Percentiles rank a stretch among this genome's conserved stretches.
Conservation (phyloP, 2,329 filamentous ascomycete genomes). For the Botrytis squamosa region DNA sequence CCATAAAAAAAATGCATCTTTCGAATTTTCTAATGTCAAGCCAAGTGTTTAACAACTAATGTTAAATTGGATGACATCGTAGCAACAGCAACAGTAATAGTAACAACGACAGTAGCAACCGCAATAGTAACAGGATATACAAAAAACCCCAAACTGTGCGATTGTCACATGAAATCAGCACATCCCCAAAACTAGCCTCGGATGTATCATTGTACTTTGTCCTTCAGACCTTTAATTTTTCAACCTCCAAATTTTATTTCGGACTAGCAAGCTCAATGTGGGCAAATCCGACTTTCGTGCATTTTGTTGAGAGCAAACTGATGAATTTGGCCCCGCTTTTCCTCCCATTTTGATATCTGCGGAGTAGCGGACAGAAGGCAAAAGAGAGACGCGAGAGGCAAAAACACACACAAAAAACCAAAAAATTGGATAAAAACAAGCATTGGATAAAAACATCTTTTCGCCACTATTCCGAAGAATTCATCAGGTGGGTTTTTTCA, state of each 20-base stretch:
- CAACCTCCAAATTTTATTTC: neutral
- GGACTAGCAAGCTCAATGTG: slow-evolving; percentile 7
- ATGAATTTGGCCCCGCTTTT: neutral
- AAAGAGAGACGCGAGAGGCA: neutral
- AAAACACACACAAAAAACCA: neutral
- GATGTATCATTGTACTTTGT: neutral
- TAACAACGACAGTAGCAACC: neutral
- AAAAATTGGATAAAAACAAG: neutral
- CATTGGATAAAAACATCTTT: neutral
- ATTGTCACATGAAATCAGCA: neutral
- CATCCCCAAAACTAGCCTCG: neutral
- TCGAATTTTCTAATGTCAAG: neutral
- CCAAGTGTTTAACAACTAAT: neutral
- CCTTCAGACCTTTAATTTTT: neutral
- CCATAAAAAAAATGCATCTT: neutral
- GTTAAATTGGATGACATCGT: neutral
- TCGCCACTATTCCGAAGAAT: neutral
- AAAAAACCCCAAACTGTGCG: neutral
- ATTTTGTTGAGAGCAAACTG: slow-evolving; percentile 12
- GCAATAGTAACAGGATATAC: neutral
- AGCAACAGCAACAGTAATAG: neutral
- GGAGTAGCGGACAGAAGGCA: neutral
- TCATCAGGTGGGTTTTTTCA: neutral
- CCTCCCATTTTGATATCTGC: neutral
- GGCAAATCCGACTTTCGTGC: neutral